Evolutionary conservation across 805 yeast genomes (phyloP).

Genomic region (Metschnikowia reukaufii): DNA sequence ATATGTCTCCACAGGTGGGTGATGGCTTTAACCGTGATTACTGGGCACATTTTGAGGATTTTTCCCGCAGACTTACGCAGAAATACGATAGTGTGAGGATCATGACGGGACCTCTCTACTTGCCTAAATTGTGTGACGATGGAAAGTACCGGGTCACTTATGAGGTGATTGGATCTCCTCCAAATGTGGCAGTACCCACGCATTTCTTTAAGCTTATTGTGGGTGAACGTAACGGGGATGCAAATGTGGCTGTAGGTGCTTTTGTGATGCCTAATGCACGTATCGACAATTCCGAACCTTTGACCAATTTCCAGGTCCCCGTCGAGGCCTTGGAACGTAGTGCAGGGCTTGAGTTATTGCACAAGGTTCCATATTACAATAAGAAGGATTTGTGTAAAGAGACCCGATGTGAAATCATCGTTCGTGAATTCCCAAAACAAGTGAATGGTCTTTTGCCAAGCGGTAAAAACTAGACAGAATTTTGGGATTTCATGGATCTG

Average conservation of each 20-base stretch:
- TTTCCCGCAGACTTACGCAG: slow-evolving; percentile 73
- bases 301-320: slow-evolving; percentile 81
- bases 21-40: slow-evolving; percentile 95
- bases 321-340: slow-evolving; percentile 85
- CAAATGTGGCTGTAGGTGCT: slow-evolving; percentile 75
- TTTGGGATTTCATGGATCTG: no score
- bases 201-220: slow-evolving; percentile 91
- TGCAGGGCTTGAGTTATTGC: slow-evolving; percentile 79
- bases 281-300: slow-evolving; percentile 68
- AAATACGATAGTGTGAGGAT: slow-evolving; percentile 74
- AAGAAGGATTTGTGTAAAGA: slow-evolving; percentile 75
- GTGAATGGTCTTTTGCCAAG: slow-evolving; percentile 21
- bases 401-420: slow-evolving; percentile 73
- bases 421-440: slow-evolving; percentile 71
- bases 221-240: slow-evolving; percentile 59
- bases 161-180: slow-evolving; percentile 96
- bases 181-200: slow-evolving; percentile 94
- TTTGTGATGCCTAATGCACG: slow-evolving; percentile 90
- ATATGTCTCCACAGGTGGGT: slow-evolving; percentile 96
- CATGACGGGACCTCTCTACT: slow-evolving; percentile 89
- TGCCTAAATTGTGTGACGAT: slow-evolving; percentile 77
- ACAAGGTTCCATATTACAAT: slow-evolving; percentile 57
- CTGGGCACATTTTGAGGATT: slow-evolving; percentile 96
- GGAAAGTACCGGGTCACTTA: slow-evolving; percentile 84
- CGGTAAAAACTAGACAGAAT: slow-evolving; percentile 4